A percentile compares a stretch with the other conserved stretches of the same genome.
phyloP scores from a whole-genome alignment of 148 eudicot species.

The Nepenthes gracilis region DNA sequence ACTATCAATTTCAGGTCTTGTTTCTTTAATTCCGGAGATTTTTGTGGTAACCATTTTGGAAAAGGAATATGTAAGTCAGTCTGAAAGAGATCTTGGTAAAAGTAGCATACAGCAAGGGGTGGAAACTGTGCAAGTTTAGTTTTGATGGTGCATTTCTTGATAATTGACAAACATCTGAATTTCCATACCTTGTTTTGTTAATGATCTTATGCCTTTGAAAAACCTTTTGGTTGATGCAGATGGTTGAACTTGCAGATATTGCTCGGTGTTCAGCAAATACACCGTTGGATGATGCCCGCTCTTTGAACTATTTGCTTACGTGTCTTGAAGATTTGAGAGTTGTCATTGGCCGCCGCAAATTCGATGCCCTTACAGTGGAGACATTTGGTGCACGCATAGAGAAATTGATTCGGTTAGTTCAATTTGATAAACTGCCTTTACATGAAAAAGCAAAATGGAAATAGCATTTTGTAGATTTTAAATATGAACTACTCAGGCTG shows the following conservation, averaged over 20 bases:
- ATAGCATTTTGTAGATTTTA: too few relatives aligned
- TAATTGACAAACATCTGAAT: neutral
- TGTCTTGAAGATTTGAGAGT: slow-evolving; percentile 87
- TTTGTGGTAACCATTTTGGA: too few relatives aligned
- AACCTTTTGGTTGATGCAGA: slow-evolving; percentile 36
- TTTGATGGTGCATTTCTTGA: neutral
- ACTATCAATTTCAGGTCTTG: too few relatives aligned
- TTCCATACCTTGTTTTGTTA: neutral
- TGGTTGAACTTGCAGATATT: slow-evolving; percentile 93
- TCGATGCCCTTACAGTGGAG: slow-evolving; percentile 87
- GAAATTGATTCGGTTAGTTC: slow-evolving; percentile 76
- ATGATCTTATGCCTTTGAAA: slow-evolving; percentile 6
- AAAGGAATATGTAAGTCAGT: neutral
- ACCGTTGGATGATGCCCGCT: slow-evolving; percentile 72
- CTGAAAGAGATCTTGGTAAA: neutral
- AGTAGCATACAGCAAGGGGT: too few relatives aligned
- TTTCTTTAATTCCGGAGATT: too few relatives aligned
- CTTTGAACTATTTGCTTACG: slow-evolving; percentile 61
- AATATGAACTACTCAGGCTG: too few relatives aligned
- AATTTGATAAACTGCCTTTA: neutral
- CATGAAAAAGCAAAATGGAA: neutral
- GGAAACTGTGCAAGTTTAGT: neutral
- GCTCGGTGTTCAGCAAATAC: slow-evolving; percentile 86
- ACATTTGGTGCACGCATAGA: slow-evolving; percentile 97
- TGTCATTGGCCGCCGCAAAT: slow-evolving; percentile 67